Percentiles rank a stretch among this genome's conserved stretches.
Evolutionary conservation across 2,329 filamentous ascomycete genomes (phyloP).

Genomic region (Orbilia javanica): DNA sequence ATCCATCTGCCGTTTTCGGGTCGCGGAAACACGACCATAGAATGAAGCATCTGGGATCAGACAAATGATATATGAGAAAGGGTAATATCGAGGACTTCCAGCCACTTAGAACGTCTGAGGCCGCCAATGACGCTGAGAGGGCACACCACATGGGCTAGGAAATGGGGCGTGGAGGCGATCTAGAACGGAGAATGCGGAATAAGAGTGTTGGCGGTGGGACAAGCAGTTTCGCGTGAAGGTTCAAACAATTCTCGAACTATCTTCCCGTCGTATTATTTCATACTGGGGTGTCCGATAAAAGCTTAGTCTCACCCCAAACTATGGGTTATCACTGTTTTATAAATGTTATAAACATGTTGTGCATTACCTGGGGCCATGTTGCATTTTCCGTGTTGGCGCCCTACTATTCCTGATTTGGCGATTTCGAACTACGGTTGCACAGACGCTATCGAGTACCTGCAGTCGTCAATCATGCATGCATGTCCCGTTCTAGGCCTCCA

Average conservation of each 20-base stretch:
- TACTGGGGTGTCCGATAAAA: background rate
- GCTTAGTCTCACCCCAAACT: background rate
- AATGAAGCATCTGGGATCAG: conserved; percentile 15
- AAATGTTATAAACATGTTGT: background rate
- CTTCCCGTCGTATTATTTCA: no score
- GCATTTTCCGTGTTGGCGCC: conserved; percentile 41
- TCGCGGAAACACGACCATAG: background rate
- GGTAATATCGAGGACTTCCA: background rate
- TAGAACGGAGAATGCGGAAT: background rate
- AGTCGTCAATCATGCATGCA: background rate
- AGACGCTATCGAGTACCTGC: background rate
- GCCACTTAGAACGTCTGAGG: background rate
- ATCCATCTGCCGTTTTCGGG: conserved; percentile 27
- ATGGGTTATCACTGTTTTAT: background rate
- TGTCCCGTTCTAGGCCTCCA: conserved; percentile 5
- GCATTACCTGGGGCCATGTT: conserved; percentile 20
- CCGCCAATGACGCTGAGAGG: background rate
- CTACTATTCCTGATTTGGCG: conserved; percentile 10
- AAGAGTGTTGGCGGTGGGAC: background rate
- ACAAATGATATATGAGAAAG: background rate
- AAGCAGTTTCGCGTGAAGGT: background rate
- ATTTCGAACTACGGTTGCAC: conserved; percentile 15
- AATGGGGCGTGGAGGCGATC: background rate
- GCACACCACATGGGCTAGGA: background rate
- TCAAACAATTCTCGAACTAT: background rate